Conservation (phyloP, 2,329 filamentous ascomycete species). For the Laburnicola sp. region DNA sequence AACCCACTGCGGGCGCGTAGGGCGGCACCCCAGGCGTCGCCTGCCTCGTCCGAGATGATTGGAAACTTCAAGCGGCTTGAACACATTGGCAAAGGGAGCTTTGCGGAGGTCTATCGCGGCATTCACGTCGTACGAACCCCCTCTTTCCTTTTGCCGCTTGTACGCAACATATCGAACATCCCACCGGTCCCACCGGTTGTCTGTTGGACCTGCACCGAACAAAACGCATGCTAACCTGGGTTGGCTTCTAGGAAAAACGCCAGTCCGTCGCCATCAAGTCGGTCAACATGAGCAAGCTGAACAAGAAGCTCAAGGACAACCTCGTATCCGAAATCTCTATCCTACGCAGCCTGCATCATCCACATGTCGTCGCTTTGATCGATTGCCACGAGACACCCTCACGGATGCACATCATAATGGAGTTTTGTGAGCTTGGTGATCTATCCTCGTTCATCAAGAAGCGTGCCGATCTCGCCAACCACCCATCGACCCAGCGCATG, state of each 20-base stretch:
- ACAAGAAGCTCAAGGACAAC: slow-evolving; percentile 95
- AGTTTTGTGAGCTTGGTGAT: slow-evolving; percentile 95
- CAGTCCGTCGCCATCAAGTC: slow-evolving; percentile 94
- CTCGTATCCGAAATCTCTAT: slow-evolving; percentile 95
- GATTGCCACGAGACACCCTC: slow-evolving; percentile 85
- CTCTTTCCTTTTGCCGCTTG: background rate
- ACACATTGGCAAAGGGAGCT: slow-evolving; percentile 96
- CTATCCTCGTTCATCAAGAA: slow-evolving; percentile 96
- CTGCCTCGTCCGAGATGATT: slow-evolving; percentile 50
- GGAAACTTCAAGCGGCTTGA: slow-evolving; percentile 81
- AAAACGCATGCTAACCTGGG: slow-evolving; percentile 19
- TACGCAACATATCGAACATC: background rate
- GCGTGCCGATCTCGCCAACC: slow-evolving; percentile 75
- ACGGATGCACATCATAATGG: slow-evolving; percentile 97
- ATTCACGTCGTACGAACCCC: slow-evolving; percentile 72
- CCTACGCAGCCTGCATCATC: slow-evolving; percentile 88
- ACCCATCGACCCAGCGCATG: slow-evolving; percentile 85
- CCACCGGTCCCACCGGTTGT: background rate
- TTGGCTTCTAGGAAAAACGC: slow-evolving; percentile 65
- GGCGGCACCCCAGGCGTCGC: slow-evolving; percentile 42
- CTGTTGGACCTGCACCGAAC: background rate
- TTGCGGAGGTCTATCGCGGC: slow-evolving; percentile 90
- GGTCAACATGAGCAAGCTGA: slow-evolving; percentile 85
- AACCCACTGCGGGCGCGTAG: slow-evolving; percentile 40
- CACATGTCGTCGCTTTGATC: slow-evolving; percentile 94